Evolutionary conservation across 2,329 filamentous ascomycete genomes (phyloP), one percentile per base, ranked within the genome.

Genomic region (Gnomoniopsis sp.): DNA sequence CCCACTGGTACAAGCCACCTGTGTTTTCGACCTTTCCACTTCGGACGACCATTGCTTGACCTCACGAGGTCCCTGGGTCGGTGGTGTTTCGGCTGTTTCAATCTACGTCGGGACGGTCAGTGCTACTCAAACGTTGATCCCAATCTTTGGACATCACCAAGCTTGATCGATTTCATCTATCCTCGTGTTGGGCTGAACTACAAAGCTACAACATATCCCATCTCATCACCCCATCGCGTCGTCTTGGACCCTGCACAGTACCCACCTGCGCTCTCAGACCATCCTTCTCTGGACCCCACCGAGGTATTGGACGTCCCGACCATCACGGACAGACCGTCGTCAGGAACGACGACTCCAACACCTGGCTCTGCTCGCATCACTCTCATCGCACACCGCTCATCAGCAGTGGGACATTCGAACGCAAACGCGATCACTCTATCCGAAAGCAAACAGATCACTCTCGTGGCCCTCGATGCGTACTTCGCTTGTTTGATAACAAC

Each of bases 1-100:
- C 59, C 65, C 59, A 59, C 57, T 56, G 56, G 60, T 59, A 55
- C 60, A 61, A 64, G 60, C 61, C 60, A 66, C 63, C 62, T 62
- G 62, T 65, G 21, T 41, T 26, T 33, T 14, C 52, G 26, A 64
- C 60, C 49, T 62, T 58, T 19, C 44, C 23, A 43, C 58, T 65
- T 59, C 64, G 55, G 59, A 62, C 58, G 60, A 61, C 63, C 57
- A 62, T 62, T 48, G 38, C 58, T 63, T 64, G 64, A 62, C 57
- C 57, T 63, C 62, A 67, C 59, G 60, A 19, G 61, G 63, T 65
- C 65, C 67, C 68, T 66, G 67, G 66, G 68, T 69, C 66, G 59
- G 62, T 65, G 66, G 68, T 69, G 72, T 75, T 74, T 75, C 70
- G 72, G 69, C 66, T 66, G 72, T 74, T 74, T 75, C 70, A 71